These are phyloP conservation scores for Pseudohalonectria lignicola DNA, from an alignment of 2,329 filamentous ascomycete species.

Conservation along the genomic window DNA sequence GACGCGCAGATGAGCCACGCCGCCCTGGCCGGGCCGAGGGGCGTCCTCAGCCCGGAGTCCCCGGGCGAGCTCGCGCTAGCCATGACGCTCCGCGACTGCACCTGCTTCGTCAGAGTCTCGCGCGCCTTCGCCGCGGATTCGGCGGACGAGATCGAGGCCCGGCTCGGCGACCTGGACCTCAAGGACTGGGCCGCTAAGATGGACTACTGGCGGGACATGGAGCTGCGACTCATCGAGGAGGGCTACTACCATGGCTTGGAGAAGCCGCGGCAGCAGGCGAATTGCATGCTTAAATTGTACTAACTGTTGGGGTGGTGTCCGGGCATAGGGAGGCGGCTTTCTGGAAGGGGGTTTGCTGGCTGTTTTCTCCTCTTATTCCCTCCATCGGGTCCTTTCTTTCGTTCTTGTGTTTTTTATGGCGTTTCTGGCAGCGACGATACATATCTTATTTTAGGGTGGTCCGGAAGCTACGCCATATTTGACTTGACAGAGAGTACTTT, in stretches of 20 bases:
- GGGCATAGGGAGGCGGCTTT: too few relatives aligned
- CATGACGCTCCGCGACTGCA: constrained; percentile 76
- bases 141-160: constrained; percentile 32
- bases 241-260: constrained; percentile 50
- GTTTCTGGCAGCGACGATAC: too few relatives aligned
- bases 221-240: constrained; percentile 49
- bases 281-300: constrained; percentile 14
- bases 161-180: constrained; percentile 67
- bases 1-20: constrained; percentile 1
- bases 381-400: too few relatives aligned
- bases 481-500: too few relatives aligned
- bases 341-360: too few relatives aligned
- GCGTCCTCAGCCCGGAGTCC: constrained; percentile 2
- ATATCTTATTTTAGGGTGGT: too few relatives aligned
- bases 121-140: constrained; percentile 10
- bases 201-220: constrained; percentile 55
- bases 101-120: constrained; percentile 54
- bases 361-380: too few relatives aligned
- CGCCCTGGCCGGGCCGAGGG: too few relatives aligned
- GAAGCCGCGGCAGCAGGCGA: constrained; percentile 9
- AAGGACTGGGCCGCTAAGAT: constrained; percentile 60
- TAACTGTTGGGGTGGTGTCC: too few relatives aligned
- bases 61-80: constrained; percentile 30
- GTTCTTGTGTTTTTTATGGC: too few relatives aligned
- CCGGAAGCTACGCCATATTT: too few relatives aligned